A percentile compares a stretch with the other conserved stretches of the same genome.
Conservation (phyloP, 1,284 basidiomycete species). For the Rhodotorula mucilaginosa region DNA sequence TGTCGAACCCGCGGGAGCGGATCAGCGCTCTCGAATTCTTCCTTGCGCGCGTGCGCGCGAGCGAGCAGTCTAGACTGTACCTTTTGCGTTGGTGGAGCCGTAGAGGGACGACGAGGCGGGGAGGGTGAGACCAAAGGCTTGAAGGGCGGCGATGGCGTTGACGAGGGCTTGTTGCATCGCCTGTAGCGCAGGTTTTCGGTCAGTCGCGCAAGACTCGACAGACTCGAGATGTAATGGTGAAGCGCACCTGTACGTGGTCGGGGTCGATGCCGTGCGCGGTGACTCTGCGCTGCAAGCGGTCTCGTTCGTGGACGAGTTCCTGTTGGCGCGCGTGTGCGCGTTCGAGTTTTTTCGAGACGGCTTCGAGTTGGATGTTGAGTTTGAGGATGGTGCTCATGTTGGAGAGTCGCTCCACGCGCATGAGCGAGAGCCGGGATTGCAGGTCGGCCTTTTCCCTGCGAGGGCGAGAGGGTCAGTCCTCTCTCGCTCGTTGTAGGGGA, state of each 20-base stretch:
- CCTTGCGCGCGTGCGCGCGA: background rate
- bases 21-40: background rate
- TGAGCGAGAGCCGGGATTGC: conserved; percentile 36
- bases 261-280: conserved; percentile 2
- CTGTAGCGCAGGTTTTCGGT: background rate
- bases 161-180: conserved; percentile 21
- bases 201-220: too few species aligned
- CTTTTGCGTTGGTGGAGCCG: background rate
- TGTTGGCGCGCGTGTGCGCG: conserved; percentile 14
- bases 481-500: background rate
- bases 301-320: conserved; percentile 20
- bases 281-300: conserved; percentile 5
- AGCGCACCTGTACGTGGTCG: conserved; percentile 26
- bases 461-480: background rate
- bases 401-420: conserved; percentile 40
- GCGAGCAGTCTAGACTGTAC: background rate
- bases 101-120: background rate
- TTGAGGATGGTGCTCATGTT: conserved; percentile 35
- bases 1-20: background rate
- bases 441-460: conserved; percentile 42
- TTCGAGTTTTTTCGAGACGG: conserved; percentile 26
- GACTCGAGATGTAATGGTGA: too few species aligned
- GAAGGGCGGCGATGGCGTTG: conserved; percentile 22
- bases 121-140: conserved; percentile 22
- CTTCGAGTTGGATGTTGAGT: conserved; percentile 33